Base-by-base conservation (phyloP, 2,329 filamentous ascomycete species). In the Monosporascus sp. region DNA sequence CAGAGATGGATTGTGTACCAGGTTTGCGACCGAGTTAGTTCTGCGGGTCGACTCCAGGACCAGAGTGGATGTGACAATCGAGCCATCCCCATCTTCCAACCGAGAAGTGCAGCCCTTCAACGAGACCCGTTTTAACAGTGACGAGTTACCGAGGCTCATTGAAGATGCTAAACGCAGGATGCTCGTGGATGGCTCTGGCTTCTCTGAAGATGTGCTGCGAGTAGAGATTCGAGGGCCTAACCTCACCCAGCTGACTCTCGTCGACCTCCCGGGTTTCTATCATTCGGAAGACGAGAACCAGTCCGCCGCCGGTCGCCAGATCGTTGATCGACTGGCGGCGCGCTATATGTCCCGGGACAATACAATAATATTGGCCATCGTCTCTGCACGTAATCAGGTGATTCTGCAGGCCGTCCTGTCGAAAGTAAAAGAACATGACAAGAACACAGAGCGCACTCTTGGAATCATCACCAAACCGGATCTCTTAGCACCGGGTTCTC, bases 401-500 rank as follows among this genome's bases (percentile, higher is more conserved):
- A 74, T 75, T 11, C 75, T 76, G 41, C 82, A 86, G 51, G 67
- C 67, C 5, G 74, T 86, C 5, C 64, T 82, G 0, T 65, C 72
- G 0, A 68, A 74, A 14, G 74, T 72, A 3, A 67, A 70, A 18
- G 59, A 68, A 15, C 60, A 75, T 31, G 79, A 83, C 55, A 66
- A 68, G 1, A 57, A 69, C 1, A 69, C 71, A 15, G 56, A 65
- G 2, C 74, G 81, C 2, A 84, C 81, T 0, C 65, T 84, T 0
- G 78, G 81, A 0, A 75, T 85, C 51, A 74, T 85, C 51, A 85
- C 81, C 0, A 82, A 83, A 59, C 77, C 78, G 0, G 80, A 84
- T 54, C 63, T 66, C 3, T 62, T 78, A 0, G 60, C 58, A 0
- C 50, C 65, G 0, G 72, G 70, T 1, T 71, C 71, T 0, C 63